Evolutionary conservation across 2,329 filamentous ascomycete genomes (phyloP), one percentile per base, ranked within the genome.

Genomic region (Aspergillus amoenus): DNA sequence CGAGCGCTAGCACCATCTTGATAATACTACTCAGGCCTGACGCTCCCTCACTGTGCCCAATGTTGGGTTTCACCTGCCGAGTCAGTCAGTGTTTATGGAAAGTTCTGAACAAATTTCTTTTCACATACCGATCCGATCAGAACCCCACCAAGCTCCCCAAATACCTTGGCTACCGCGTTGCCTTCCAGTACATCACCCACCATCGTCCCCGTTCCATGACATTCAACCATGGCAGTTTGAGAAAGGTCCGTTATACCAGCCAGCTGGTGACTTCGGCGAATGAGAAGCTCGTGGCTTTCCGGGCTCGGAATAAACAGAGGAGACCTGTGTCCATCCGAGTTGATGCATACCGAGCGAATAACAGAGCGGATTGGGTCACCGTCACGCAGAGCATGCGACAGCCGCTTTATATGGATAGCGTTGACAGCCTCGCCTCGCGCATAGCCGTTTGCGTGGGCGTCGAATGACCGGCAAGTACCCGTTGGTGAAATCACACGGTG

Each of bases 401-500:
- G 15, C 24, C 50, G 21, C 56, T 75, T 75, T 18, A 74, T 45
- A 18, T 62, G 67, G 2, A 75, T 66, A 66, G 18, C 69, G 63
- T 22, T 67, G 22, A 74, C 61, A 0, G 67, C 66, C 52, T 76
- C 71, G 2, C 66, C 75, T 5, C 72, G 56, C 3, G 59, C 70
- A 56, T 70, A 73, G 3, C 74, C 71, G 43, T 73, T 61, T 1
- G 71, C 70, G 1, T 56, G 56, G 13, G 61, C 65, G 59, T 64
- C 64, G 54, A 73, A 73, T 0, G 66, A 66, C 5, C 65, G 64
- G 45, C 67, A 70, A 2, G 37, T 32, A 7, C 69, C 73, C 0
- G 63, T 63, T 0, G 68, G 65, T 1, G 73, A 74, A 2, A 79
- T 61, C 0, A 77, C 67, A 1, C 68, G 68, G 13, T 74, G 61